These are phyloP conservation scores for Camillea tinctor DNA, from an alignment of 2,329 filamentous ascomycete genomes.

Conservation along the genomic window DNA sequence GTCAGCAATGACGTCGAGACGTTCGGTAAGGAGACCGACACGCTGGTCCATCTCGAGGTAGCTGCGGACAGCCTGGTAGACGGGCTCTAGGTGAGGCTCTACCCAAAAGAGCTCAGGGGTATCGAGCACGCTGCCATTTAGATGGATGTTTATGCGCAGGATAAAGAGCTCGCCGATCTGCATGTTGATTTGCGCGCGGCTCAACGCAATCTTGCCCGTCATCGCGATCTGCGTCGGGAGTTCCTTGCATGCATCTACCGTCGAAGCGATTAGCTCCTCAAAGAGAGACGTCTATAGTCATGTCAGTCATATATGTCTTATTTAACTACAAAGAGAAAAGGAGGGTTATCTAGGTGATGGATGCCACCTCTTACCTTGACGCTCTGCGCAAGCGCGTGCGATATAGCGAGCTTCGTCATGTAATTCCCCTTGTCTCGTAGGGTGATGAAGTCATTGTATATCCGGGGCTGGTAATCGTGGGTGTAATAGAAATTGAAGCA, in stretches of 20 bases:
- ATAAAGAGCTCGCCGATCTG: conserved; percentile 99
- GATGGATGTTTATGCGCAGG: conserved; percentile 93
- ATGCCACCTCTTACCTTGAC: conserved; percentile 65
- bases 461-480: conserved; percentile 92
- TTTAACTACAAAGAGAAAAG: neutral
- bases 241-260: conserved; percentile 89
- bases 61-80: conserved; percentile 91
- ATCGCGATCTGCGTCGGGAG: conserved; percentile 89
- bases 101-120: conserved; percentile 98
- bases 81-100: conserved; percentile 91
- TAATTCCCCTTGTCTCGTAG: conserved; percentile 92
- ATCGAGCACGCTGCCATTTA: conserved; percentile 94
- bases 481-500: conserved; percentile 99
- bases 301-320: conserved; percentile 2
- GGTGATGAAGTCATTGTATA: conserved; percentile 99
- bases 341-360: neutral
- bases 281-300: conserved; percentile 77
- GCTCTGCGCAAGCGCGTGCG: conserved; percentile 90
- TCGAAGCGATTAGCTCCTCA: conserved; percentile 91
- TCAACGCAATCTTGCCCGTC: conserved; percentile 88
- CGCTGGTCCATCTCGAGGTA: conserved; percentile 99
- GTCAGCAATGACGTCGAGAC: conserved; percentile 90
- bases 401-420: conserved; percentile 97
- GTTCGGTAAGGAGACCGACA: conserved; percentile 82
- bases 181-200: conserved; percentile 94